phyloP scores from a whole-genome alignment of 208 protist species.

The Leishmania major region DNA sequence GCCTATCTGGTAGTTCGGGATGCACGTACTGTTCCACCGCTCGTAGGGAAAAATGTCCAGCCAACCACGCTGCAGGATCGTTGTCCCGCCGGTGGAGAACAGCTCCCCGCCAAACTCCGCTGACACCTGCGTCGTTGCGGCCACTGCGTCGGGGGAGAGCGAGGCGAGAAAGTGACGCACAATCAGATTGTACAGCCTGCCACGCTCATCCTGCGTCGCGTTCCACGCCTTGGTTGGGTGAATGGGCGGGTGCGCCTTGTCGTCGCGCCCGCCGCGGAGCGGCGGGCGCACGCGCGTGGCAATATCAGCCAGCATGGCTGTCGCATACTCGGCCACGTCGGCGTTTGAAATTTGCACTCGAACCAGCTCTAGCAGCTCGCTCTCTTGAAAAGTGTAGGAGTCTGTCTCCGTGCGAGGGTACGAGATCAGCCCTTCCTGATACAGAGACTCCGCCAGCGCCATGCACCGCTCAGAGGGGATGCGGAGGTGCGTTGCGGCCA shows the following conservation, averaged over 20 bases:
- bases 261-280: slow-evolving; percentile 94
- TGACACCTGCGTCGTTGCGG: slow-evolving; percentile 85
- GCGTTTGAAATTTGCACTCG: slow-evolving; percentile 61
- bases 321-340: slow-evolving; percentile 59
- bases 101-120: slow-evolving; percentile 76
- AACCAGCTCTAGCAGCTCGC: slow-evolving; percentile 86
- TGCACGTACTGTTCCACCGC: slow-evolving; percentile 79
- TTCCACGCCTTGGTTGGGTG: slow-evolving; percentile 93
- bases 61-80: slow-evolving; percentile 93
- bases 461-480: slow-evolving; percentile 96
- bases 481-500: slow-evolving; percentile 91
- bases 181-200: slow-evolving; percentile 96
- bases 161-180: slow-evolving; percentile 98
- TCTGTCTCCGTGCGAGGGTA: slow-evolving; percentile 99
- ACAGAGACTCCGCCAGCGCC: slow-evolving; percentile 92
- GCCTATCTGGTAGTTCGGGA: slow-evolving; percentile 93
- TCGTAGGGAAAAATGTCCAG: slow-evolving; percentile 94
- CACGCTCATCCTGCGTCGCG: slow-evolving; percentile 52
- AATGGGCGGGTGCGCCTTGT: slow-evolving; percentile 99
- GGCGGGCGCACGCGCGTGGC: slow-evolving; percentile 87
- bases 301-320: slow-evolving; percentile 59
- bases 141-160: slow-evolving; percentile 93
- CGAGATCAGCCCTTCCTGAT: slow-evolving; percentile 92
- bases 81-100: slow-evolving; percentile 90
- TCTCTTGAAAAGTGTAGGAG: slow-evolving; percentile 88